phyloP scores from a whole-genome alignment of 345 rosid genomes.

The Passiflora organensis region DNA sequence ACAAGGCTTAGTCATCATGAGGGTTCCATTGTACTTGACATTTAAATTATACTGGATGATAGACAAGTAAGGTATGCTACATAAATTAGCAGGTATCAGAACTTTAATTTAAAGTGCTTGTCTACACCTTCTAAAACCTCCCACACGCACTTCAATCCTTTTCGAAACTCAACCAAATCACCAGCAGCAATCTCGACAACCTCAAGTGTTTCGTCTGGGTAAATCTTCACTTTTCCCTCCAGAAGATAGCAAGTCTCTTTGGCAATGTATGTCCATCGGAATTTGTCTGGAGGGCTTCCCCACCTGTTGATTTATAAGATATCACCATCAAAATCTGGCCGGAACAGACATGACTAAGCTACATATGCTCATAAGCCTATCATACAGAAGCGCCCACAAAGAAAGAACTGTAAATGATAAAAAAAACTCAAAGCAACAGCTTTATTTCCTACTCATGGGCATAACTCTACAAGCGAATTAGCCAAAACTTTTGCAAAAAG shows the following conservation, averaged over 20 bases:
- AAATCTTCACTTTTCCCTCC: conserved; percentile 73
- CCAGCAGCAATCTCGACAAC: conserved; percentile 69
- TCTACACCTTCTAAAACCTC: conserved; percentile 80
- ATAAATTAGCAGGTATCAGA: background rate
- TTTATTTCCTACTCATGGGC: too few species aligned
- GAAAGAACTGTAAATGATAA: too few species aligned
- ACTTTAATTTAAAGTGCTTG: conserved; percentile 79
- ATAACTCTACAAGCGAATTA: too few species aligned
- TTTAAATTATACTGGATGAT: background rate
- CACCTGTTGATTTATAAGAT: conserved; percentile 38
- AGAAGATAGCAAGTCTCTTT: conserved; percentile 77
- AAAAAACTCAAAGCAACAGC: too few species aligned
- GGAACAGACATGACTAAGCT: too few species aligned
- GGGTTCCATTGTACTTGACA: too few species aligned
- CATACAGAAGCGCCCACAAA: too few species aligned
- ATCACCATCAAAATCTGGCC: too few species aligned
- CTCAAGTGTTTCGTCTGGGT: conserved; percentile 65
- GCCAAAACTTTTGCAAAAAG: too few species aligned
- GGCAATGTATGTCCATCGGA: conserved; percentile 72
- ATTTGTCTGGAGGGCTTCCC: conserved; percentile 95
- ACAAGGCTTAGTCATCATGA: too few species aligned
- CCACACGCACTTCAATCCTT: conserved; percentile 97
- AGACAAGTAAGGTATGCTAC: background rate
- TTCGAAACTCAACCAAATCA: conserved; percentile 76
- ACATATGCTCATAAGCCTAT: too few species aligned